Evolutionary conservation across 257 asterid genomes (phyloP).

Genomic region (Plantago elongata): DNA sequence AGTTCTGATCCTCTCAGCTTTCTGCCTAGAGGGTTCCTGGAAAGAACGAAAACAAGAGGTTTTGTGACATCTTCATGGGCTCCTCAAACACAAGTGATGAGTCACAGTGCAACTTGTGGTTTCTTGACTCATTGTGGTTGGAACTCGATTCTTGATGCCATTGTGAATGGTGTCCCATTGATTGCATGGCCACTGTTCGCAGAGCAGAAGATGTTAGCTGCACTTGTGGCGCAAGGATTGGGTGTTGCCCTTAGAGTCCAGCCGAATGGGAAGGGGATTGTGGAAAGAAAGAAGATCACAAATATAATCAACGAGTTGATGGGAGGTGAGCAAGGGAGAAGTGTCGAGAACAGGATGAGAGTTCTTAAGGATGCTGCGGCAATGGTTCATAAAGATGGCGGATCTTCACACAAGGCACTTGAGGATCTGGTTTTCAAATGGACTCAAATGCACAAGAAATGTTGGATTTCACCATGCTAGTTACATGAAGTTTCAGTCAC

Average conservation of each 20-base stretch:
- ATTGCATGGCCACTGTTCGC: constrained; percentile 48
- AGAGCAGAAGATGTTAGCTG: constrained; percentile 44
- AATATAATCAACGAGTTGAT: constrained; percentile 7
- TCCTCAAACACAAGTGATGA: constrained; percentile 32
- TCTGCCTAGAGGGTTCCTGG: constrained; percentile 26
- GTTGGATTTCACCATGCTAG: no score
- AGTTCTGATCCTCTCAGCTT: constrained; percentile 14
- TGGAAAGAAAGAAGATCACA: constrained; percentile 15
- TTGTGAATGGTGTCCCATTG: constrained; percentile 37
- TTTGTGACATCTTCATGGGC: constrained; percentile 37
- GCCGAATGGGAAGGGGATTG: constrained; percentile 23
- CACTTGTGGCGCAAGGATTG: constrained; percentile 20
- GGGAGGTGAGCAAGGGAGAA: constrained; percentile 22
- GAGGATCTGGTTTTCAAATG: constrained; percentile 19
- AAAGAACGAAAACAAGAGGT: constrained; percentile 29
- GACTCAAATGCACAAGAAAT: neutral
- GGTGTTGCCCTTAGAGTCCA: constrained; percentile 17
- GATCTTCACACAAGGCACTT: constrained; percentile 21
- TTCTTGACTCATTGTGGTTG: constrained; percentile 49
- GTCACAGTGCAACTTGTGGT: constrained; percentile 35
- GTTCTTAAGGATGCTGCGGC: constrained; percentile 8
- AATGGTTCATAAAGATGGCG: constrained; percentile 8
- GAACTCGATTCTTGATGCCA: constrained; percentile 43
- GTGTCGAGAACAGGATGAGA: constrained; percentile 12
- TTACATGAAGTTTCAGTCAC: no score